Percentiles rank a stretch among this genome's conserved stretches.
Evolutionary conservation across 352 stramenopile species (phyloP).

Genomic region (Phytophthora tubulina): DNA sequence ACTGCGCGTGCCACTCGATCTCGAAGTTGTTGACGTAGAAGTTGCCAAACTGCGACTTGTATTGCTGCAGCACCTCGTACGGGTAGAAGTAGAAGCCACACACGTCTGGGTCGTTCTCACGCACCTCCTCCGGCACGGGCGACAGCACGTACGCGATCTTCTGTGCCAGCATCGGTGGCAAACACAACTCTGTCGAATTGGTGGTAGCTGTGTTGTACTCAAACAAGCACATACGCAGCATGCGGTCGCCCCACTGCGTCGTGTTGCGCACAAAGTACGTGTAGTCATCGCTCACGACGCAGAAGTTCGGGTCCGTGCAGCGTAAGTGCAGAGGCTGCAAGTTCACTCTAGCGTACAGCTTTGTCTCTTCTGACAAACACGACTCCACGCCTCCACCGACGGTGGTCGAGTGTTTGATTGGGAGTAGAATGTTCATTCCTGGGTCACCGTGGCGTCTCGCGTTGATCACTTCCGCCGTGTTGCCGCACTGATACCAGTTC

Average conservation of each 20-base stretch:
- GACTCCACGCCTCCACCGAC: slow-evolving; percentile 51
- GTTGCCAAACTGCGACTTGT: slow-evolving; percentile 63
- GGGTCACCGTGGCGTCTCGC: slow-evolving; percentile 34
- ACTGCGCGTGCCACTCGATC: slow-evolving; percentile 74
- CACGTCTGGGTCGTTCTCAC: slow-evolving; percentile 69
- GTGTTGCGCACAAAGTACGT: slow-evolving; percentile 76
- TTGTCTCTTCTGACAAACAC: slow-evolving; percentile 64
- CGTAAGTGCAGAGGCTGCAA: slow-evolving; percentile 69
- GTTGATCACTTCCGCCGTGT: slow-evolving; percentile 62
- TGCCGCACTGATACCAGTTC: slow-evolving; percentile 82
- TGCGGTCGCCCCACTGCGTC: slow-evolving; percentile 68
- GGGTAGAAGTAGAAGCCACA: slow-evolving; percentile 84
- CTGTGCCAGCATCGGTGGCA: slow-evolving; percentile 67
- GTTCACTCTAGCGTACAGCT: slow-evolving; percentile 68
- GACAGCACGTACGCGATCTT: slow-evolving; percentile 69
- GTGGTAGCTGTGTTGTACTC: slow-evolving; percentile 62
- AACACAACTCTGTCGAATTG: slow-evolving; percentile 65
- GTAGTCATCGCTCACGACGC: slow-evolving; percentile 43
- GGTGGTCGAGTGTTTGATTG: slow-evolving; percentile 38
- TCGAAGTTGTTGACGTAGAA: slow-evolving; percentile 84
- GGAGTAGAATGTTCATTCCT: slow-evolving; percentile 50
- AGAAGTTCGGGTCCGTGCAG: slow-evolving; percentile 62
- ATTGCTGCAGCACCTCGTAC: slow-evolving; percentile 71
- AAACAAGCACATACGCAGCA: slow-evolving; percentile 78
- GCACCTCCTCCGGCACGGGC: slow-evolving; percentile 59